Percentiles rank a stretch among this genome's conserved stretches.
phyloP scores from a whole-genome alignment of 1,139 yeast species.

The Geotrichum armillariae region DNA sequence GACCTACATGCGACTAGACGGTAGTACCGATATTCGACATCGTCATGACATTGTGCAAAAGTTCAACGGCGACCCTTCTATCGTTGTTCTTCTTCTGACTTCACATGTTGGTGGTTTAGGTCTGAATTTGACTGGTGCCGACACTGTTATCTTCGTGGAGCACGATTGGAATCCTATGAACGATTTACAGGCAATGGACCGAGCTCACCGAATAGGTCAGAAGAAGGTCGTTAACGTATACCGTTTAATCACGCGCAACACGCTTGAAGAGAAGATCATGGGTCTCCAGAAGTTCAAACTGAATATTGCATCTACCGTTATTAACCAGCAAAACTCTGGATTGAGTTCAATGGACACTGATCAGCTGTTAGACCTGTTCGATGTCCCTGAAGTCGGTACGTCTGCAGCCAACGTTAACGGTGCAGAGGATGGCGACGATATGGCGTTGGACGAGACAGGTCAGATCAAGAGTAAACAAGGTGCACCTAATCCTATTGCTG shows the following conservation, averaged over 20 bases:
- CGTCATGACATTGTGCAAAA: conserved; percentile 89
- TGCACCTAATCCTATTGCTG: conserved; percentile 64
- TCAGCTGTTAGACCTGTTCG: conserved; percentile 87
- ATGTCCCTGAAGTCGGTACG: conserved; percentile 55
- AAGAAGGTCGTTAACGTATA: conserved; percentile 96
- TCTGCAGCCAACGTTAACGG: conserved; percentile 45
- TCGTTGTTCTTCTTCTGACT: conserved; percentile 85
- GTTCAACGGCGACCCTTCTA: conserved; percentile 95
- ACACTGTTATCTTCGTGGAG: conserved; percentile 96
- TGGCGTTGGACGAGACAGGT: conserved; percentile 53
- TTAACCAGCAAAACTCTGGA: conserved; percentile 95
- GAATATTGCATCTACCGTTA: conserved; percentile 94
- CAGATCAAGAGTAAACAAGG: conserved; percentile 60
- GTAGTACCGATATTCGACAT: conserved; percentile 89
- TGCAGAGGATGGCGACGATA: conserved; percentile 40
- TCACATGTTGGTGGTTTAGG: conserved; percentile 99
- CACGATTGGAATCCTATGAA: conserved; percentile 99
- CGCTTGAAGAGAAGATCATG: conserved; percentile 97
- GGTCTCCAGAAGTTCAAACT: conserved; percentile 96
- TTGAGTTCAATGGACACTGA: conserved; percentile 95
- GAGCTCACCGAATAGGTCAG: conserved; percentile 98
- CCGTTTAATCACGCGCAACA: conserved; percentile 85
- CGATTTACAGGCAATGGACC: conserved; percentile 98
- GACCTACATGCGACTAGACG: conserved; percentile 93
- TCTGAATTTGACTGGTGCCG: conserved; percentile 95